phyloP scores from a whole-genome alignment of 1,139 yeast genomes.

The Pichia sp. region DNA sequence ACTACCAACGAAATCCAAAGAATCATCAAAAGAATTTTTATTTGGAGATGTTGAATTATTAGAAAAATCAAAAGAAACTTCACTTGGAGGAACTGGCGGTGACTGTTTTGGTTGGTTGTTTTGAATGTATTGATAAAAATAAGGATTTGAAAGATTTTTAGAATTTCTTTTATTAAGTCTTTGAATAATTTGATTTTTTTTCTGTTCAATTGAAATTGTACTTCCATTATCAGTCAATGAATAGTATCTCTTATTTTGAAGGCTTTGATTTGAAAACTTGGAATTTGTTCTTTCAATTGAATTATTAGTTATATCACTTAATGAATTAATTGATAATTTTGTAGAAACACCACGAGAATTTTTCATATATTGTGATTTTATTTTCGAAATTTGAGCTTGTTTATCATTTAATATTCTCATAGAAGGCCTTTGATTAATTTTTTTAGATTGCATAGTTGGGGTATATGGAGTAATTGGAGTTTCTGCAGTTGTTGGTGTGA shows the following conservation, averaged over 20 bases:
- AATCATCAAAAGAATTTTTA: neutral
- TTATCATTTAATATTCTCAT: conserved; percentile 1
- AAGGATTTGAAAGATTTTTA: conserved; percentile 12
- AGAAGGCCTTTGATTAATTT: conserved; percentile 1
- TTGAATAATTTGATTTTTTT: conserved; percentile 7
- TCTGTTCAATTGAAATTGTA: conserved; percentile 9
- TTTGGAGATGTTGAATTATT: neutral
- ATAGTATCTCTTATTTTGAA: neutral
- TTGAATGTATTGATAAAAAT: conserved; percentile 13
- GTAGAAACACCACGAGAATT: neutral
- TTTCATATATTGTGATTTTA: conserved; percentile 1
- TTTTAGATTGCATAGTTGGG: neutral
- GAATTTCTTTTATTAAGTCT: conserved; percentile 10
- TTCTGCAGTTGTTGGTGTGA: neutral
- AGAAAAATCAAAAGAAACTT: neutral
- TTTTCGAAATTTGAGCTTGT: neutral
- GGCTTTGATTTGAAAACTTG: neutral
- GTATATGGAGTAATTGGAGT: neutral
- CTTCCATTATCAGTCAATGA: conserved; percentile 5
- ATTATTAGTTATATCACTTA: conserved; percentile 8
- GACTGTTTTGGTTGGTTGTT: conserved; percentile 7
- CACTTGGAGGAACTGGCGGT: conserved; percentile 7
- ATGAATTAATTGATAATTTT: conserved; percentile 5
- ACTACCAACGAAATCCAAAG: conserved; percentile 1
- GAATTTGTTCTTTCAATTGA: neutral